These are phyloP conservation scores for Salix viminalis DNA, from an alignment of 345 rosid species.

Conservation along the genomic window DNA sequence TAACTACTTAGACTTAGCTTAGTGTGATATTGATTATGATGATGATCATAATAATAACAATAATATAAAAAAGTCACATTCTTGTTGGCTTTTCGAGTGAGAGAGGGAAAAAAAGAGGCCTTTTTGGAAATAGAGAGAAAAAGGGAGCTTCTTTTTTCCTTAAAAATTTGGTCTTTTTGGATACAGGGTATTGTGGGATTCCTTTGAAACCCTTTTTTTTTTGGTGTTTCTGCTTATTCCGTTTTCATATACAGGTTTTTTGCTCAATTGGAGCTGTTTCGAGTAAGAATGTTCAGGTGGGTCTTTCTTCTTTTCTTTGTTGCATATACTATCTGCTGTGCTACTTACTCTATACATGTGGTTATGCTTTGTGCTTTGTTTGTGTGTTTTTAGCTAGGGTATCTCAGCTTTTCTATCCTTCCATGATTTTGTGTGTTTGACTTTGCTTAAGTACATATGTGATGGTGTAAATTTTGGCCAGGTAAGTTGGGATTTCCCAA, in stretches of 20 bases:
- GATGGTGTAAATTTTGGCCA: background rate
- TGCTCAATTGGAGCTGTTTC: conserved; percentile 2
- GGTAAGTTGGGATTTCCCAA: conserved; percentile 6
- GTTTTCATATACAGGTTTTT: conserved; percentile 6
- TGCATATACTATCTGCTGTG: background rate
- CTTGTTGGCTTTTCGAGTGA: conserved; percentile 1
- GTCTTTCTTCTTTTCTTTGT: conserved; percentile 10
- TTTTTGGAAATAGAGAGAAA: background rate
- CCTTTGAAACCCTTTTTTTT: background rate
- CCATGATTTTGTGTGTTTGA: background rate
- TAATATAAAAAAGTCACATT: conserved; percentile 10
- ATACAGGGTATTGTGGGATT: background rate
- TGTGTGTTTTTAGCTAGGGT: background rate
- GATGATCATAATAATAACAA: background rate
- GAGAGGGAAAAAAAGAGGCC: background rate
- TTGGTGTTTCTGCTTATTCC: conserved; percentile 4
- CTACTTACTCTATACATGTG: background rate
- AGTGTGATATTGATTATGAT: background rate
- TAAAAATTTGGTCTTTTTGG: background rate
- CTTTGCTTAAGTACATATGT: conserved; percentile 8
- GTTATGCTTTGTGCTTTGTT: background rate
- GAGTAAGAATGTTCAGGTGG: conserved; percentile 14
- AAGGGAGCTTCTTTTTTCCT: background rate
- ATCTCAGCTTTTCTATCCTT: background rate
- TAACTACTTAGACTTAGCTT: too few relatives aligned